These are phyloP conservation scores for Fusarium stilboides DNA, from an alignment of 2,329 filamentous ascomycete species.

Conservation along the genomic window DNA sequence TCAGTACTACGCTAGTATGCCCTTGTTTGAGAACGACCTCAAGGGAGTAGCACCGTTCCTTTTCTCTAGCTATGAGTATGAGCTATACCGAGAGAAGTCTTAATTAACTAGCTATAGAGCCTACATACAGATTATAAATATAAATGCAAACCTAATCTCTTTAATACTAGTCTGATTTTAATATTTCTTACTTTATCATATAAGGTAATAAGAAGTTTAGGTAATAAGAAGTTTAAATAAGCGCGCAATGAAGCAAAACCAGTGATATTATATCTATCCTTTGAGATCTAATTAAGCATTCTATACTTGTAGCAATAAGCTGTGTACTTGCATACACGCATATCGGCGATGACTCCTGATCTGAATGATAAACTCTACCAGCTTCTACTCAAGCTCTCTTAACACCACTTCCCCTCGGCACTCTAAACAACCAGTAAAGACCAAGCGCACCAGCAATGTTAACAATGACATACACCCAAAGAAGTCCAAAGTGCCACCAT, in stretches of 20 bases:
- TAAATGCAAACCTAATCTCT: no score
- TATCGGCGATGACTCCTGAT: no score
- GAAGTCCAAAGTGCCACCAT: conserved; percentile 71
- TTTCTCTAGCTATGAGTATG: conserved; percentile 47
- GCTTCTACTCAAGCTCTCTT: conserved; percentile 22
- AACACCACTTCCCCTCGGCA: conserved; percentile 50
- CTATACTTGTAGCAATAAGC: neutral
- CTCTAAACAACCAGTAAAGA: conserved; percentile 63
- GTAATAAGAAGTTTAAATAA: no score
- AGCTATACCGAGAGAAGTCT: conserved; percentile 11
- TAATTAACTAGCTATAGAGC: no score
- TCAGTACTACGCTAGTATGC: conserved; percentile 48
- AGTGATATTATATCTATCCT: rapidly evolving
- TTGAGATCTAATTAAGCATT: neutral
- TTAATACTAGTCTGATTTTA: no score
- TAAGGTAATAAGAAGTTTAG: no score
- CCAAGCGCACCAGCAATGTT: conserved; percentile 63
- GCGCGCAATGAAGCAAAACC: no score
- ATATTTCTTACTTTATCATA: no score
- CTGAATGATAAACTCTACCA: no score
- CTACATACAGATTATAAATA: no score
- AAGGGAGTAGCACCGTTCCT: conserved; percentile 48
- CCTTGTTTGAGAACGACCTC: conserved; percentile 46
- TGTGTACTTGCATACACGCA: no score
- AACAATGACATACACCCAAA: conserved; percentile 67